These are phyloP conservation scores for Teunomyces lycoperdinae DNA, from an alignment of 805 yeast genomes.

Conservation along the genomic window DNA sequence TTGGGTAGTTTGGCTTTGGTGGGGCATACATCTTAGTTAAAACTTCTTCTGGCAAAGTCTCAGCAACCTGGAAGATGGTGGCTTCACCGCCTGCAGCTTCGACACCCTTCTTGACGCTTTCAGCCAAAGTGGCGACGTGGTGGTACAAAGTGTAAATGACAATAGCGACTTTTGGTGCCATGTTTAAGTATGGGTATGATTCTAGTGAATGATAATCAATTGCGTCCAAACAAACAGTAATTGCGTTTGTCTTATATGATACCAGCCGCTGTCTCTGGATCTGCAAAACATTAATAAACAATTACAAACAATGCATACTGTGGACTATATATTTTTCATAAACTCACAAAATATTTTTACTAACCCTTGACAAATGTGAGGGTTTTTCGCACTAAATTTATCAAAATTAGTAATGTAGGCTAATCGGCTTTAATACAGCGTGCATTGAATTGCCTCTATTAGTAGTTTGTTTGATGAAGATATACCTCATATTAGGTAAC, in stretches of 20 bases:
- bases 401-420: not conserved
- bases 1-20: constrained; percentile 48
- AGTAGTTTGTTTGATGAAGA: not conserved
- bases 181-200: not conserved
- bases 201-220: no score
- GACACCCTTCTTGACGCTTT: constrained; percentile 64
- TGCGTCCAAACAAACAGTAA: not conserved
- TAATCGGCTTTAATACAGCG: not conserved
- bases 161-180: constrained; percentile 40
- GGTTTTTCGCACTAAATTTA: not conserved
- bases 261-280: not conserved
- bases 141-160: constrained; percentile 72
- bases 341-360: not conserved
- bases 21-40: constrained; percentile 61
- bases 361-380: constrained; percentile 1
- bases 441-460: not conserved
- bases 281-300: not conserved
- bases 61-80: constrained; percentile 70
- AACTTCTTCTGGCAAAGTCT: constrained; percentile 64
- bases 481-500: not conserved
- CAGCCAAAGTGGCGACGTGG: constrained; percentile 69
- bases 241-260: not conserved
- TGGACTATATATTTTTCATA: not conserved
- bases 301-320: not conserved
- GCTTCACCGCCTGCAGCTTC: constrained; percentile 67